Percentiles rank a stretch among this genome's conserved stretches.
Conservation (phyloP, 441 rosid species). For the Capsella rubella region DNA sequence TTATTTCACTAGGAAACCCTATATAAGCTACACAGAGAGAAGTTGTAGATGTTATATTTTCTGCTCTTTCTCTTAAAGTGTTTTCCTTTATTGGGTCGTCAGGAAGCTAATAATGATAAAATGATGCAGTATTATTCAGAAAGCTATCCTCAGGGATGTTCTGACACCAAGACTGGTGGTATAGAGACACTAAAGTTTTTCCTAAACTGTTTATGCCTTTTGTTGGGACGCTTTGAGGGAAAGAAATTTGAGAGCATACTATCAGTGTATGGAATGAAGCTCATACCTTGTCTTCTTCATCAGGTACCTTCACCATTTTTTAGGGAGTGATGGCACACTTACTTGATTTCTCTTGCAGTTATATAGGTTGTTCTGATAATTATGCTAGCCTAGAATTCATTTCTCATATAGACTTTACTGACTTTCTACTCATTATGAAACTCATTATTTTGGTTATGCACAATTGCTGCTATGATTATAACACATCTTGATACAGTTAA, state of each 20-base stretch:
- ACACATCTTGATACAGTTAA: conserved; percentile 5
- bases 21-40: conserved; percentile 7
- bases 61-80: conserved; percentile 16
- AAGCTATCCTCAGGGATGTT: conserved; percentile 53
- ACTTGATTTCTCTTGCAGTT: conserved; percentile 14
- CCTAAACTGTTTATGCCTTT: conserved; percentile 85
- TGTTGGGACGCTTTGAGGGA: conserved; percentile 81
- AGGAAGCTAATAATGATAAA: conserved; percentile 44
- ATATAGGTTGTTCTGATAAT: conserved; percentile 1
- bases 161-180: conserved; percentile 56
- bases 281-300: conserved; percentile 67
- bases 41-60: conserved; percentile 27
- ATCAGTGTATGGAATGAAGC: conserved; percentile 73
- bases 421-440: conserved; percentile 20
- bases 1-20: background rate
- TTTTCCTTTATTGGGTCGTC: conserved; percentile 33
- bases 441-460: conserved; percentile 21
- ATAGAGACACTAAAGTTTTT: conserved; percentile 82
- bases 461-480: conserved; percentile 23
- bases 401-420: conserved; percentile 18
- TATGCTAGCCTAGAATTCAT: background rate
- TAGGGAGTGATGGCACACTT: conserved; percentile 21
- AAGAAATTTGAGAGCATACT: conserved; percentile 65
- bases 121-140: conserved; percentile 71
- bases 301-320: conserved; percentile 58